Percentiles rank a stretch among this genome's conserved stretches.
These are phyloP conservation scores for Echria macrotheca DNA, from an alignment of 495 filamentous ascomycete species.

Conservation along the genomic window DNA sequence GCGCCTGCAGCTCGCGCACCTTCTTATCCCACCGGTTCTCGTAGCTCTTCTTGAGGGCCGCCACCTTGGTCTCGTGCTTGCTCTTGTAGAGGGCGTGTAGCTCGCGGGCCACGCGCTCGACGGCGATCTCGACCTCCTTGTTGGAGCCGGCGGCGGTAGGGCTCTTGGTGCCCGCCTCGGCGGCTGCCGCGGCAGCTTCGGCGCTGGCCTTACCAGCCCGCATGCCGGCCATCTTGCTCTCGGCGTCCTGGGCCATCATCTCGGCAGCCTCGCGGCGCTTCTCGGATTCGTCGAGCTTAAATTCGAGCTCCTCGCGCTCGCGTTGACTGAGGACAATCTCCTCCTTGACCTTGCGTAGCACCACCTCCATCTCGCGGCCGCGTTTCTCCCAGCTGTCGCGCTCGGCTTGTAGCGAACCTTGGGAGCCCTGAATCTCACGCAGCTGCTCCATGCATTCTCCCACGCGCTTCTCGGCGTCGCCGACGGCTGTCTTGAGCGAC, in stretches of 20 bases:
- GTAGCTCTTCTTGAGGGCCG: conserved; percentile 91
- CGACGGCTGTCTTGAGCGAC: conserved; percentile 76
- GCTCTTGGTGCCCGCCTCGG: conserved; percentile 14
- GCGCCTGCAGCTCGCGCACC: conserved; percentile 64
- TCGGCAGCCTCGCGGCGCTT: conserved; percentile 59
- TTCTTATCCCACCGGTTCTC: conserved; percentile 85
- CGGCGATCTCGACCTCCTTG: conserved; percentile 72
- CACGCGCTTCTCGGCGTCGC: conserved; percentile 85
- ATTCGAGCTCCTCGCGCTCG: conserved; percentile 68
- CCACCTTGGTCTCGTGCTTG: conserved; percentile 94
- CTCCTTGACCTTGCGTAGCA: conserved; percentile 70
- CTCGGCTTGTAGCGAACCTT: conserved; percentile 68
- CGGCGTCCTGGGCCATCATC: conserved; percentile 62
- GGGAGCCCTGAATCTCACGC: conserved; percentile 63
- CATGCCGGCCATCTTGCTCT: conserved; percentile 66
- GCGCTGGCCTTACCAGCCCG: conserved; percentile 46
- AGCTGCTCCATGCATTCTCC: conserved; percentile 76
- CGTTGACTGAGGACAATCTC: conserved; percentile 71
- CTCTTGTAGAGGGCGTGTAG: conserved; percentile 90
- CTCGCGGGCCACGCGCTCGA: conserved; percentile 86
- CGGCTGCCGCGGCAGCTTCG: conserved; percentile 25
- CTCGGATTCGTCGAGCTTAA: conserved; percentile 68
- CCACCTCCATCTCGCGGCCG: conserved; percentile 75
- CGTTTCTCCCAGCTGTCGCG: conserved; percentile 77
- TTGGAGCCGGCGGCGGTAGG: conserved; percentile 22